phyloP scores from a whole-genome alignment of 1,139 yeast genomes.

The Geotrichum phurueaensis region DNA sequence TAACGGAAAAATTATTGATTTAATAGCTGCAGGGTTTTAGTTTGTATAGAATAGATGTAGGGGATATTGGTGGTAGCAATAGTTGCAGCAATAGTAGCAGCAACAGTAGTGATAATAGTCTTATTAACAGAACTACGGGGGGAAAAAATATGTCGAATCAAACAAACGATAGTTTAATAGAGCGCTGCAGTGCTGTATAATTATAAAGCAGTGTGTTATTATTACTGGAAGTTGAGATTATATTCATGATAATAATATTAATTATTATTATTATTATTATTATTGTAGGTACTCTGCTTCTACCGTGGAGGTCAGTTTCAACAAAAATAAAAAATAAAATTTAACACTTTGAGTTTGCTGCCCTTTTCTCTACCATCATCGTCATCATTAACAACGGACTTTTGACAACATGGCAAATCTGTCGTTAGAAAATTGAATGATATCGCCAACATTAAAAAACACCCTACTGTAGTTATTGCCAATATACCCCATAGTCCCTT shows the following conservation, averaged over 20 bases:
- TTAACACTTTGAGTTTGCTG: background rate
- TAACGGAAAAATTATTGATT: background rate
- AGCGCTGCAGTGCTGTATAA: background rate
- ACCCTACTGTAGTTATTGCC: background rate
- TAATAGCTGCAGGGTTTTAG: background rate
- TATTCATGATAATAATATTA: background rate
- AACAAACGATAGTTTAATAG: too few relatives aligned
- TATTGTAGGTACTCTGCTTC: background rate
- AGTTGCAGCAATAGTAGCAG: too few relatives aligned
- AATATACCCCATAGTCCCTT: background rate
- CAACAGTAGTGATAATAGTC: too few relatives aligned
- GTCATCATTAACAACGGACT: background rate
- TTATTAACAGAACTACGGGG: too few relatives aligned
- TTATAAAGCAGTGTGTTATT: background rate
- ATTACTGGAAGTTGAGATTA: background rate
- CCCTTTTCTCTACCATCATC: background rate
- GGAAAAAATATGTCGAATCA: too few relatives aligned
- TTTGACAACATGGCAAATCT: background rate
- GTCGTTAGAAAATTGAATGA: background rate
- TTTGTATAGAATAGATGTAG: too few relatives aligned
- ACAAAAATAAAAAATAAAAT: background rate
- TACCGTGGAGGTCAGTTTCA: background rate
- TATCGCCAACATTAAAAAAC: background rate
- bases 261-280: background rate
- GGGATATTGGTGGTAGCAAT: too few relatives aligned